Evolutionary conservation across 2,329 filamentous ascomycete genomes (phyloP).

Genomic region (Monosporascus sp.): DNA sequence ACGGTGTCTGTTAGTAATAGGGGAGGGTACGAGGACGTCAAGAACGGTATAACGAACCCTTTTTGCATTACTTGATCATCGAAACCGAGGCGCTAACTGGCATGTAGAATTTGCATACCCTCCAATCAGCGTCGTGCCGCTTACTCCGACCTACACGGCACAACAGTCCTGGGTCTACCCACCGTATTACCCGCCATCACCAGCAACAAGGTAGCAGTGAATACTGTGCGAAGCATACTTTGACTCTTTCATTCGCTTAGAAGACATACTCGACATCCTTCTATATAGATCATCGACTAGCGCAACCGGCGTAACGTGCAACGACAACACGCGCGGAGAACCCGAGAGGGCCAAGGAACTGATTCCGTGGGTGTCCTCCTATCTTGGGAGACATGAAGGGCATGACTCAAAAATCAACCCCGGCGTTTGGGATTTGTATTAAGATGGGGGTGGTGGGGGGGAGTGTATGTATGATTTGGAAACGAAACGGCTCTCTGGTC

Average conservation of each 20-base stretch:
- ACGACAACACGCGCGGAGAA: too few relatives aligned
- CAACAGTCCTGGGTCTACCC: constrained; percentile 30
- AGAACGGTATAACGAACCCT: constrained; percentile 22
- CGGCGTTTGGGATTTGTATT: too few relatives aligned
- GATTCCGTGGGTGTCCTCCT: too few relatives aligned
- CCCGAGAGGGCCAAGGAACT: too few relatives aligned
- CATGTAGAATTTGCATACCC: constrained; percentile 27
- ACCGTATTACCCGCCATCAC: constrained; percentile 28
- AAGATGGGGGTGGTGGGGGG: too few relatives aligned
- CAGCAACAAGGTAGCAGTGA: constrained; percentile 13
- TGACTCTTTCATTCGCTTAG: background rate
- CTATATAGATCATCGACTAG: background rate
- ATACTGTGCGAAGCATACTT: background rate
- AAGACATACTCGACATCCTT: background rate
- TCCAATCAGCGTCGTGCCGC: constrained; percentile 24
- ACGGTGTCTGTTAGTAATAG: constrained; percentile 21
- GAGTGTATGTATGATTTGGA: too few relatives aligned
- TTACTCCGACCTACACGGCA: constrained; percentile 25
- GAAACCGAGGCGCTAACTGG: constrained; percentile 20
- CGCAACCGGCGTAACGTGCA: too few relatives aligned
- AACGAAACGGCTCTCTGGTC: too few relatives aligned
- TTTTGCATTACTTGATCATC: constrained; percentile 6
- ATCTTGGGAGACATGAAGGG: too few relatives aligned
- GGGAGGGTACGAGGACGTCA: constrained; percentile 29
- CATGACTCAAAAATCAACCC: too few relatives aligned